These are phyloP conservation scores for Stromatinia cepivora DNA, from an alignment of 2,329 filamentous ascomycete species.

Conservation along the genomic window DNA sequence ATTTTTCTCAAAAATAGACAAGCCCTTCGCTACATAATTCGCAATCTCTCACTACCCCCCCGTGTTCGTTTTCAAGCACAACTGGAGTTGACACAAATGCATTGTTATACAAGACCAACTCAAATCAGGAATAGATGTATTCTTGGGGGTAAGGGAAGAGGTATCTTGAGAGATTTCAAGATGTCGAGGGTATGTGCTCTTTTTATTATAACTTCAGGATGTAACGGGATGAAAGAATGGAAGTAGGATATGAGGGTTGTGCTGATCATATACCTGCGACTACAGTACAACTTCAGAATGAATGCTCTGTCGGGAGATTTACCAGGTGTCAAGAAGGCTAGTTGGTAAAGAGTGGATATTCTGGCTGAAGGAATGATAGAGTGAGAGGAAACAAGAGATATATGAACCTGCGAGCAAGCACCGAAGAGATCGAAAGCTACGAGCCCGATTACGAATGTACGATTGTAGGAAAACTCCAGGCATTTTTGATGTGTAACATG, in stretches of 20 bases:
- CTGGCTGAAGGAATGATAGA: background rate
- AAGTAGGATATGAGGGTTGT: background rate
- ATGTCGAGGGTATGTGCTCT: slow-evolving; percentile 77
- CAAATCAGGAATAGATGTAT: slow-evolving; percentile 95
- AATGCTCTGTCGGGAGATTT: slow-evolving; percentile 82
- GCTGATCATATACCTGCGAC: slow-evolving; percentile 15
- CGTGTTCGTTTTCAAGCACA: slow-evolving; percentile 88
- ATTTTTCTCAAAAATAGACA: slow-evolving; percentile 58
- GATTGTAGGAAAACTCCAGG: background rate
- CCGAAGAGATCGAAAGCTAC: background rate
- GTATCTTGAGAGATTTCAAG: slow-evolving; percentile 91
- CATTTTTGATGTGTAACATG: slow-evolving; percentile 12
- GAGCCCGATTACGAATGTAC: slow-evolving; percentile 4
- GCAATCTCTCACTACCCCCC: slow-evolving; percentile 82
- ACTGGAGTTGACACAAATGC: slow-evolving; percentile 91
- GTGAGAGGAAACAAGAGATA: background rate
- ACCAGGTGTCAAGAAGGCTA: slow-evolving; percentile 92
- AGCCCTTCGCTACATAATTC: slow-evolving; percentile 89
- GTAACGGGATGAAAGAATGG: too few relatives aligned
- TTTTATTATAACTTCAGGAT: background rate
- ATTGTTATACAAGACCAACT: slow-evolving; percentile 88
- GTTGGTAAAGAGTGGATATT: slow-evolving; percentile 65
- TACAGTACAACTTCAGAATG: slow-evolving; percentile 87
- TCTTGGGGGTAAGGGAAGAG: slow-evolving; percentile 82
- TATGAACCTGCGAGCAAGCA: slow-evolving; percentile 6